Evolutionary conservation across 805 yeast species (phyloP).

Genomic region (Cyberlindnera suaveolens): DNA sequence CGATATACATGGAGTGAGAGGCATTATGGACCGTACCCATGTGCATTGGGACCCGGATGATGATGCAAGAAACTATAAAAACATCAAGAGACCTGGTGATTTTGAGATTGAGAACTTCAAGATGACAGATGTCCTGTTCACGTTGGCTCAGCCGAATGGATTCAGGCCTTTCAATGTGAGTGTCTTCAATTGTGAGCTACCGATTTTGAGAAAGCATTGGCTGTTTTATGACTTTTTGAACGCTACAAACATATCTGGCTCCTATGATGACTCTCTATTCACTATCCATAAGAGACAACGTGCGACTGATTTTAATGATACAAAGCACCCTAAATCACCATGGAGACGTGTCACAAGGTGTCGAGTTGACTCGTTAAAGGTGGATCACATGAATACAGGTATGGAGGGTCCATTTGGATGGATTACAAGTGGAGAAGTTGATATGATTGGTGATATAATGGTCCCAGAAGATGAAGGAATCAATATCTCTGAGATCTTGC

Average conservation of each 20-base stretch:
- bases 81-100: conserved; percentile 76
- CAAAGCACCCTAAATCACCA: conserved; percentile 21
- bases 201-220: conserved; percentile 87
- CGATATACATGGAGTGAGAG: conserved; percentile 80
- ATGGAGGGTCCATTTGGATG: conserved; percentile 95
- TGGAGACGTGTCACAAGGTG: conserved; percentile 68
- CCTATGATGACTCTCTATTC: conserved; percentile 89
- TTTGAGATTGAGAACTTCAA: conserved; percentile 82
- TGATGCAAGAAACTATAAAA: conserved; percentile 75
- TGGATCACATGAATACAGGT: conserved; percentile 88
- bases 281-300: conserved; percentile 80
- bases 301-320: conserved; percentile 37
- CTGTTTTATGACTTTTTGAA: conserved; percentile 79
- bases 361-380: conserved; percentile 76
- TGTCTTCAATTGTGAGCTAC: conserved; percentile 78
- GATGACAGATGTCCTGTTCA: conserved; percentile 80
- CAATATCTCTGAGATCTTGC: conserved; percentile 41
- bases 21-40: conserved; percentile 87
- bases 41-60: conserved; percentile 78
- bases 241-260: conserved; percentile 81
- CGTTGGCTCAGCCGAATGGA: conserved; percentile 72
- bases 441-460: conserved; percentile 86
- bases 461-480: conserved; percentile 62
- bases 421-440: conserved; percentile 90
- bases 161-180: conserved; percentile 84